Conservation (phyloP, 2,329 filamentous ascomycete species). For the Colletotrichum sp. region DNA sequence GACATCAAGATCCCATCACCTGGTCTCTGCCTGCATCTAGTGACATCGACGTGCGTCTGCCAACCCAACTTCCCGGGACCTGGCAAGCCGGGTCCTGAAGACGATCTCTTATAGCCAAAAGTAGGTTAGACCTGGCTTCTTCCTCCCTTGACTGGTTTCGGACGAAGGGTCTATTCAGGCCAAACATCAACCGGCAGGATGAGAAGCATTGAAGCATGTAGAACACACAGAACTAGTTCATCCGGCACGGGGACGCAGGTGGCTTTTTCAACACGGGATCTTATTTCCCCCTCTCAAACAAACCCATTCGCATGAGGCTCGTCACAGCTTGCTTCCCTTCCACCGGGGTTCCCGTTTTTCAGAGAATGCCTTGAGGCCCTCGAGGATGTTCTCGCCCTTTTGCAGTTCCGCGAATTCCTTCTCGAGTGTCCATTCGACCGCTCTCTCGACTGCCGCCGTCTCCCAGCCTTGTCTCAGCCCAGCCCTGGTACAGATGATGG, state of each 20-base stretch:
- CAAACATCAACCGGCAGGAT: background rate
- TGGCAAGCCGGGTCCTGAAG: background rate
- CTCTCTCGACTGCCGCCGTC: conserved; percentile 42
- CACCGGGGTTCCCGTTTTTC: conserved; percentile 32
- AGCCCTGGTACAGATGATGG: conserved; percentile 43
- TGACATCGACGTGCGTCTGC: background rate
- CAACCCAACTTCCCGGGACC: background rate
- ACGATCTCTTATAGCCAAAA: background rate
- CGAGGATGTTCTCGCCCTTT: conserved; percentile 32
- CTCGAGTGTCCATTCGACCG: conserved; percentile 30
- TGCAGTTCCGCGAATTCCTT: conserved; percentile 34
- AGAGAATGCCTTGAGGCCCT: conserved; percentile 31
- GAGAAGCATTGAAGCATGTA: background rate
- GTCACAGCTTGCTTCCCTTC: conserved; percentile 30
- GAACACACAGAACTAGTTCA: background rate
- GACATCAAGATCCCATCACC: background rate
- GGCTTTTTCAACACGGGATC: background rate
- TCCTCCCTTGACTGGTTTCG: background rate
- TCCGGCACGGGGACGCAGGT: background rate
- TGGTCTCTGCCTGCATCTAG: background rate
- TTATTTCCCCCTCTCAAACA: background rate
- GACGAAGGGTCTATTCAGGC: background rate
- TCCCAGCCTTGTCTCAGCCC: conserved; percentile 44
- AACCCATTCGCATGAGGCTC: background rate
- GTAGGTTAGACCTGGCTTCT: background rate